Base-by-base conservation (phyloP, 768 basidiomycete species). In the Kwoniella europaea region DNA sequence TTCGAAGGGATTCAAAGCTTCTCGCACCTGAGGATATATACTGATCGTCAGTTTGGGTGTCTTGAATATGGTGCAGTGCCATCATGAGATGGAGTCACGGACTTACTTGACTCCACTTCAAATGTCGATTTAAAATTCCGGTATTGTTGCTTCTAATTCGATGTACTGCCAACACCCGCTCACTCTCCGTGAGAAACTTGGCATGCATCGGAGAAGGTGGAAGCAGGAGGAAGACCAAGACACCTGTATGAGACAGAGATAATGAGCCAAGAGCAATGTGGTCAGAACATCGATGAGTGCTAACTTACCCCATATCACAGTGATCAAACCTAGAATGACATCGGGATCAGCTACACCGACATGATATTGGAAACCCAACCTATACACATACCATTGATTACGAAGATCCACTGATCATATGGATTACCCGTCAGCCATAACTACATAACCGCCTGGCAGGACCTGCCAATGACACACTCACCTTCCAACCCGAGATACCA, bases 141-240 rank as follows among this genome's bases (percentile, higher is more conserved):
- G 59, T 60, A 12, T 60, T 60, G 59, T 60, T 60, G 59, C 24
- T 60, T n/a, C 59, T 29, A 20, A 60, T 60, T 9, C 59, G 59
- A 35, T 60, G 59, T 2, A 60, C 59, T 10, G 59, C 59, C 12
- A 60, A 20, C 22, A 60, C 35, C 2, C 59, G 22, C 41, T 60
- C 59, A n/a, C 41, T 43, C 29, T 60, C 59, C 10, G 59, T 60
- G 41, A 60, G 59, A 27, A 60, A 60, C 29, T 35, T 60, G 59
- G 59, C 59, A 27, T 60, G 35, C 59, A 60, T 60, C 12, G 59
- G 59, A 18, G 59, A 41, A 29, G 59, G 59, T 18, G 59, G 59
- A n/a, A 60, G 35, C 5, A 60, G 59, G n/a, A 60, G 41, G 27
- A 60, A 60, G 59, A 60, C 59, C 24, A 60, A 9, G 13, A 60